Evolutionary conservation across 2,329 filamentous ascomycete species (phyloP).

Genomic region (Lecanicillium sp.): DNA sequence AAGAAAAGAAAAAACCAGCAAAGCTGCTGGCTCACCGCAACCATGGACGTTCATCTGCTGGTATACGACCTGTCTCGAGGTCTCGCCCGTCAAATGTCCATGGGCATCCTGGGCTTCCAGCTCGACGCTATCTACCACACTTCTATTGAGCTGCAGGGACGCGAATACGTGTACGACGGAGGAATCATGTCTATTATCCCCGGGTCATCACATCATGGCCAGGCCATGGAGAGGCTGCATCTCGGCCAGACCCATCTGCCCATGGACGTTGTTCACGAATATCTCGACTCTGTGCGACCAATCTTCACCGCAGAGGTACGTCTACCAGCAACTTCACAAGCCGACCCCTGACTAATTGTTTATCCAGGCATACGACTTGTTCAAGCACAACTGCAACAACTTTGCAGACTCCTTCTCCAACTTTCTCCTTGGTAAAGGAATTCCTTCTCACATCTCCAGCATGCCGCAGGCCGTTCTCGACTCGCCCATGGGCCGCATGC

Average conservation of each 20-base stretch:
- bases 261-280: slow-evolving; percentile 76
- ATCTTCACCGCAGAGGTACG: slow-evolving; percentile 73
- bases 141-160: slow-evolving; percentile 73
- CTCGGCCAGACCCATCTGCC: slow-evolving; percentile 75
- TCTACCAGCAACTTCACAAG: background rate
- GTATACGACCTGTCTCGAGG: slow-evolving; percentile 71
- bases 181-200: slow-evolving; percentile 77
- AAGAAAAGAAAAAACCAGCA: too few species aligned
- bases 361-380: slow-evolving; percentile 76
- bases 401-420: slow-evolving; percentile 89
- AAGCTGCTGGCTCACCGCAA: background rate
- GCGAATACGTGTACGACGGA: slow-evolving; percentile 86
- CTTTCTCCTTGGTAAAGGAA: slow-evolving; percentile 81
- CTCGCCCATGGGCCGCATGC: slow-evolving; percentile 82
- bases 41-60: slow-evolving; percentile 70
- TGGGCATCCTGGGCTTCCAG: slow-evolving; percentile 44
- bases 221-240: slow-evolving; percentile 66
- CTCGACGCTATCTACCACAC: slow-evolving; percentile 97
- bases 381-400: slow-evolving; percentile 93
- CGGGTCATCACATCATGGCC: slow-evolving; percentile 79
- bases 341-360: slow-evolving; percentile 3
- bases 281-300: slow-evolving; percentile 72
- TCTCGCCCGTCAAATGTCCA: slow-evolving; percentile 47
- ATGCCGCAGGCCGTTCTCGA: slow-evolving; percentile 80
- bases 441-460: slow-evolving; percentile 77